Evolutionary conservation across 768 basidiomycete species (phyloP).

Genomic region (Cystofilobasidium capitatum): DNA sequence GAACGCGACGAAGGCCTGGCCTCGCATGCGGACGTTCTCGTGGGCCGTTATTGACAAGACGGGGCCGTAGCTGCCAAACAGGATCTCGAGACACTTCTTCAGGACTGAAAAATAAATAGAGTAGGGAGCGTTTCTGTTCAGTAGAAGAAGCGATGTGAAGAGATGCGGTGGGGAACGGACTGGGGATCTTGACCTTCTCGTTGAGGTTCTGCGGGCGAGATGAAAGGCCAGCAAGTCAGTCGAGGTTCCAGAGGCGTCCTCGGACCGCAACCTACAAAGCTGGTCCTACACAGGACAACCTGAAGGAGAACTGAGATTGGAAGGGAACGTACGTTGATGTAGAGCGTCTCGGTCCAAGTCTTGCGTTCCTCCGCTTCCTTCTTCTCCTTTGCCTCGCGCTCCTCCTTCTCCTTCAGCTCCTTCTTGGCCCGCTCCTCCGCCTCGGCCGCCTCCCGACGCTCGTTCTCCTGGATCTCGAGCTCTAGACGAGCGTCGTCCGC

Average conservation of each 20-base stretch:
- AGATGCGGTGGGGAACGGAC: not conserved
- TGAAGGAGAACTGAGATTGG: not conserved
- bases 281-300: not conserved
- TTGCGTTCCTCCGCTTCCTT: slow-evolving; percentile 32
- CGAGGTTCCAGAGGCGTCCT: not conserved
- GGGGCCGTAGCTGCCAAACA: slow-evolving; percentile 89
- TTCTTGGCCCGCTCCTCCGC: slow-evolving; percentile 18
- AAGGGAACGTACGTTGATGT: slow-evolving; percentile 49
- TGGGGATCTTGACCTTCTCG: slow-evolving; percentile 69
- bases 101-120: slow-evolving; percentile 49
- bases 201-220: slow-evolving; percentile 62
- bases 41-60: slow-evolving; percentile 95
- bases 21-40: slow-evolving; percentile 88
- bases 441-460: slow-evolving; percentile 3
- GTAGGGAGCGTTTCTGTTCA: not conserved
- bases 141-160: not conserved
- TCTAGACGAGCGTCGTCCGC: slow-evolving; percentile 6
- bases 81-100: slow-evolving; percentile 70
- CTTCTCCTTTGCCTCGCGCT: not conserved
- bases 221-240: not conserved
- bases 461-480: slow-evolving; percentile 7
- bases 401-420: slow-evolving; percentile 6
- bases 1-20: slow-evolving; percentile 96
- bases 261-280: not conserved
- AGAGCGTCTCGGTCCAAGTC: slow-evolving; percentile 67